Evolutionary conservation across 805 yeast genomes (phyloP), one percentile per base, ranked within the genome.

Genomic region (Candida railenensis): DNA sequence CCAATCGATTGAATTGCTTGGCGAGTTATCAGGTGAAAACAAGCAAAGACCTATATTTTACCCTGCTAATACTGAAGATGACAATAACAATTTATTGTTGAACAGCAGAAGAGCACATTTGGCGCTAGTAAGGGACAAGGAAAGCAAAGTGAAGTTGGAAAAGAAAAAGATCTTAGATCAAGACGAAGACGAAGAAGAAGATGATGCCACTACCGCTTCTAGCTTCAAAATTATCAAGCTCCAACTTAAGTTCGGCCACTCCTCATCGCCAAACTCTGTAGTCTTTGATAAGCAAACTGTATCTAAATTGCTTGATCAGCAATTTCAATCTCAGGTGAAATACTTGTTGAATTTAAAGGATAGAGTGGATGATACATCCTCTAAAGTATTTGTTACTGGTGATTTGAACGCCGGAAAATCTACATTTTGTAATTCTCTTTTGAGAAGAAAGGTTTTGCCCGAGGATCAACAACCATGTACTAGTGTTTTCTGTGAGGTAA

Each of bases 381-480:
- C 98, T 2, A 92, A 92, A 57, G 97, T 94, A 1, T 83, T 94
- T 50, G 91, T 94, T 34, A 95, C 99, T 2, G 99, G 99, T 43
- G 99, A 94, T 63, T 77, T 94, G 53, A 94, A 94, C 61, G 87
- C 99, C 0, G 99, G 99, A 2, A 94, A 94, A 60, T 89, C 97
- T 1, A 87, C 96, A 1, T 89, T 94, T 57, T 94, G 99, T 66
- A 94, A 94, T 61, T 92, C 97, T 1, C 70, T 94, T 36, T 68
- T 94, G 48, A 75, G 91, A 53, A 77, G 94, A 43, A 79, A 81
- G 42, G 66, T 94, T 2, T 67, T 94, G 41, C 99, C 99, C 0
- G 96, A 87, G 58, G 99, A 94, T 65, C 99, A 94, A 59, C 96
- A 94, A 61, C 99, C 99, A 2, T 90, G 97, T 58, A 94, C 99